Conservation (phyloP, 257 asterid species). For the Lantana camara region DNA sequence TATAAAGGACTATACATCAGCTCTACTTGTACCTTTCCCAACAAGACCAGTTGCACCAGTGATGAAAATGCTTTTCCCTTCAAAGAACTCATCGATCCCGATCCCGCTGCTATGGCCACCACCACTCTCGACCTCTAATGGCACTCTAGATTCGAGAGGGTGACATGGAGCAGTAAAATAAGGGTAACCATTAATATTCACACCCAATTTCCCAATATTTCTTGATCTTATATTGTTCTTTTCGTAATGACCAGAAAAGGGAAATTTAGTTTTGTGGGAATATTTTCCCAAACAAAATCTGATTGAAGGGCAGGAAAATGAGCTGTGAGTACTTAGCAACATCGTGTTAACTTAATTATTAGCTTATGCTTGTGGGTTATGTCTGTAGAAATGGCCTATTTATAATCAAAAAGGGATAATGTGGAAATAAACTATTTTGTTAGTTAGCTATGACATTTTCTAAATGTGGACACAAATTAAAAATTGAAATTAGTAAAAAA, state of each 20-base stretch:
- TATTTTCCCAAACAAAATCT: too few relatives aligned
- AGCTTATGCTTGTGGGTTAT: too few relatives aligned
- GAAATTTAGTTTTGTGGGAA: background rate
- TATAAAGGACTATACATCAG: background rate
- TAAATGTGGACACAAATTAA: too few relatives aligned
- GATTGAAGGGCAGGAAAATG: too few relatives aligned
- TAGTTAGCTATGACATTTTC: too few relatives aligned
- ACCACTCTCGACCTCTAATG: background rate
- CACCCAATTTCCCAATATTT: background rate
- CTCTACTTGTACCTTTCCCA: slow-evolving; percentile 63
- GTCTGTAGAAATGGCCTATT: too few relatives aligned
- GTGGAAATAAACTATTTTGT: too few relatives aligned
- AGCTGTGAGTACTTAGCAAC: slow-evolving; percentile 8
- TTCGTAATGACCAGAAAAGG: background rate
- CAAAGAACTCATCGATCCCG: slow-evolving; percentile 52
- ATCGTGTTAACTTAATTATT: too few relatives aligned
- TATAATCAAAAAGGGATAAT: too few relatives aligned
- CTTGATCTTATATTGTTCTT: background rate
- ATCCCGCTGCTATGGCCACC: too few relatives aligned
- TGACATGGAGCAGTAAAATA: slow-evolving; percentile 37
- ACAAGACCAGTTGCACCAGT: slow-evolving; percentile 79
- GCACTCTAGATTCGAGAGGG: slow-evolving; percentile 26
- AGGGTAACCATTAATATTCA: slow-evolving; percentile 29
- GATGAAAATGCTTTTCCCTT: slow-evolving; percentile 53
- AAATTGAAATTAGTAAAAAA: too few relatives aligned